Evolutionary conservation across 2,329 filamentous ascomycete species (phyloP).

Genomic region (Alternaria gaisen): DNA sequence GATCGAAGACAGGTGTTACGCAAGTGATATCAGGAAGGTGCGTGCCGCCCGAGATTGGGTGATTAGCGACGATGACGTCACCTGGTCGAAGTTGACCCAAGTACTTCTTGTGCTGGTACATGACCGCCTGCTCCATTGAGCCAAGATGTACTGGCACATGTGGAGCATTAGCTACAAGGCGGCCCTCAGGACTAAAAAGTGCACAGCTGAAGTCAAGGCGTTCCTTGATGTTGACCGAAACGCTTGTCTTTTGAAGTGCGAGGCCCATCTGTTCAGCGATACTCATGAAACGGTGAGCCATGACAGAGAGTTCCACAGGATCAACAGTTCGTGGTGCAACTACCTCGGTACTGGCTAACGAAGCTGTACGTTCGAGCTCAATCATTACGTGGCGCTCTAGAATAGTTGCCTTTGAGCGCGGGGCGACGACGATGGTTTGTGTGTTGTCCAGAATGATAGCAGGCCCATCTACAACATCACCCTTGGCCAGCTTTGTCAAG

Average conservation of each 20-base stretch:
- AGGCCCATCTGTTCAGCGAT: conserved; percentile 40
- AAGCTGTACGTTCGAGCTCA: conserved; percentile 30
- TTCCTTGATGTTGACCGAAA: conserved; percentile 40
- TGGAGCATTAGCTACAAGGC: conserved; percentile 38
- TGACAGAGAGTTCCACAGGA: conserved; percentile 18
- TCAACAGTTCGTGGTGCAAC: conserved; percentile 5
- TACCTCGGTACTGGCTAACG: neutral
- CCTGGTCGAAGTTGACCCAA: conserved; percentile 31
- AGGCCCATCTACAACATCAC: conserved; percentile 36
- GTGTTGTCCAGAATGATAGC: conserved; percentile 53
- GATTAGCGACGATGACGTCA: conserved; percentile 41
- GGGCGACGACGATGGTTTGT: conserved; percentile 57
- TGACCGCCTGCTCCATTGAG: conserved; percentile 37
- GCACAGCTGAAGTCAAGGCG: conserved; percentile 39
- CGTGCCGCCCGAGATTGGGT: conserved; percentile 39
- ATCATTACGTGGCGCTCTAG: conserved; percentile 53
- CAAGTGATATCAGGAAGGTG: conserved; percentile 43
- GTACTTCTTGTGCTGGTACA: conserved; percentile 35
- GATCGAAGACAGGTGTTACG: conserved; percentile 38
- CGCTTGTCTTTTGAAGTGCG: conserved; percentile 32
- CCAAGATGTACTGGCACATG: conserved; percentile 41
- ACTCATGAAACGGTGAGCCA: conserved; percentile 36
- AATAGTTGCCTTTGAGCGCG: conserved; percentile 49
- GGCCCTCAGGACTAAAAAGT: conserved; percentile 31
- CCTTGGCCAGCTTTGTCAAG: conserved; percentile 27